Evolutionary conservation across 345 rosid genomes (phyloP).

Genomic region (Hypericum perforatum): DNA sequence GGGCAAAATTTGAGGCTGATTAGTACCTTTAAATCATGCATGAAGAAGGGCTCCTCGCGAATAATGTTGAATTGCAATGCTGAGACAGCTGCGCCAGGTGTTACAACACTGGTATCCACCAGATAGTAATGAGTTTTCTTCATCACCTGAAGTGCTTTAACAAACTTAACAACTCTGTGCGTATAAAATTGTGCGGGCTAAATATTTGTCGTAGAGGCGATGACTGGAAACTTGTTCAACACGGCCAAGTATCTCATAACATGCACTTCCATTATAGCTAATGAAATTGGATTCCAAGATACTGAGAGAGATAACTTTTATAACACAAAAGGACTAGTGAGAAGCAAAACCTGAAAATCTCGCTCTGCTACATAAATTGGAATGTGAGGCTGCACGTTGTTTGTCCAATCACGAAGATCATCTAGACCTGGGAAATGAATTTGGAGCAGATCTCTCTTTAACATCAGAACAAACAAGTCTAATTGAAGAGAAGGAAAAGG

Average conservation of each 20-base stretch:
- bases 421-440: conserved; percentile 54
- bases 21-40: conserved; percentile 61
- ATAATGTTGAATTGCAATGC: conserved; percentile 68
- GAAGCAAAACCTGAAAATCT: conserved; percentile 56
- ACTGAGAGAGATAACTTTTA: neutral
- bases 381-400: conserved; percentile 69
- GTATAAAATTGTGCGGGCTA: neutral
- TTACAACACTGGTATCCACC: conserved; percentile 67
- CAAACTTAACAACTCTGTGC: neutral
- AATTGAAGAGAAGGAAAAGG: conserved; percentile 4
- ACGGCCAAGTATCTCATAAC: no score
- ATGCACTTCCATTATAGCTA: no score
- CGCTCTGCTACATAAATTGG: conserved; percentile 73
- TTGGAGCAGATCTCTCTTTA: conserved; percentile 7
- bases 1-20: neutral
- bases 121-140: conserved; percentile 93
- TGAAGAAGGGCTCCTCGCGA: conserved; percentile 62
- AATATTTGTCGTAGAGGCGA: no score
- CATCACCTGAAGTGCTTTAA: conserved; percentile 53
- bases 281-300: neutral
- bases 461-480: conserved; percentile 9
- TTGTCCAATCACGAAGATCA: conserved; percentile 98
- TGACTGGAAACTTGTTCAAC: no score
- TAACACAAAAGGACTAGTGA: no score
- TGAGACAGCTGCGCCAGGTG: conserved; percentile 89